Percentiles rank a stretch among this genome's conserved stretches.
phyloP scores from a whole-genome alignment of 495 filamentous ascomycete species.

The Neurospora tetrasperma region DNA sequence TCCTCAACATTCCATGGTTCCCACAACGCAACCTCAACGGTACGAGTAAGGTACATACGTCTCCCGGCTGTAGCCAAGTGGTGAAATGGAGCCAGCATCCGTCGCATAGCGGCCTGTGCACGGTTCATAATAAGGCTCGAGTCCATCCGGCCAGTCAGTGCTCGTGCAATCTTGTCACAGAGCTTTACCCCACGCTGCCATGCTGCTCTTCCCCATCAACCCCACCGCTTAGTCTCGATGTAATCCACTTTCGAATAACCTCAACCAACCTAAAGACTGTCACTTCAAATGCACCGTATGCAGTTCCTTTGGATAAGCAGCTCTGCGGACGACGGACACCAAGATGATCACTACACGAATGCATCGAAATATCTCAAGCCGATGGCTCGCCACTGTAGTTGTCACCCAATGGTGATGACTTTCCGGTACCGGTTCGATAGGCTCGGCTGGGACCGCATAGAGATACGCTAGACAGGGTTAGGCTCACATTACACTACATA shows the following conservation, averaged over 20 bases:
- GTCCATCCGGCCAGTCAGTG: background rate
- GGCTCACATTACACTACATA: background rate
- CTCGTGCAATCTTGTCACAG: background rate
- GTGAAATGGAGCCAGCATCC: background rate
- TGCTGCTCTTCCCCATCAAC: background rate
- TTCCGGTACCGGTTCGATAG: background rate
- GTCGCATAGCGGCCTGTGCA: background rate
- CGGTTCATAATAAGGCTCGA: background rate
- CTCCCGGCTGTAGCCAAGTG: background rate
- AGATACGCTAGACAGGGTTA: background rate
- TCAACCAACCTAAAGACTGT: background rate
- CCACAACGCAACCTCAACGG: background rate
- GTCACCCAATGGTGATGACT: background rate
- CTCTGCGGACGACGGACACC: background rate
- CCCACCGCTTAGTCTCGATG: background rate
- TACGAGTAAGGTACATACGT: background rate
- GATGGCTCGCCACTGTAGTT: background rate
- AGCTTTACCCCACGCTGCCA: background rate
- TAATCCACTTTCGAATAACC: background rate
- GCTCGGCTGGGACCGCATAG: background rate
- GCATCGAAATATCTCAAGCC: background rate
- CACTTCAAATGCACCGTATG: background rate
- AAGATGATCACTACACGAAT: background rate
- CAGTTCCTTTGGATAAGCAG: background rate
- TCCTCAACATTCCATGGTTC: background rate